Base-by-base conservation (phyloP, 78 protist species). In the Dictyostelium purpureum region DNA sequence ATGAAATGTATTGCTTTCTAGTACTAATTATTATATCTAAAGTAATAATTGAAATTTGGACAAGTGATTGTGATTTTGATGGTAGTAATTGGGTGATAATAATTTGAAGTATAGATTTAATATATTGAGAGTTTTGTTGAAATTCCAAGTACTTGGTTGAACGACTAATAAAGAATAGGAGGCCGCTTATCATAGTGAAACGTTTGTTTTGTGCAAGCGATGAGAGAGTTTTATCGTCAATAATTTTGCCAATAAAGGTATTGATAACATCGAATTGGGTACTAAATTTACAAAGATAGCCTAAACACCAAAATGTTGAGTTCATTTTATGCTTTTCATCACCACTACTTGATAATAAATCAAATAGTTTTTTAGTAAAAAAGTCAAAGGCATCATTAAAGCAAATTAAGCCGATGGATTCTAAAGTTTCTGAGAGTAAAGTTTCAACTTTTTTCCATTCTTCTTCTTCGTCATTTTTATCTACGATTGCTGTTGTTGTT, bases 241-340 rank as follows among this genome's bases (percentile, higher is more conserved):
- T 73, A 2, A 24, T 49, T 28, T 73, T 42, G 28, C 35, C 49
- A 18, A 65, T 35, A 18, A 16, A 19, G 16, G 43, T 14, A 21
- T 9, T 28, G 33, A 43, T 61, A 24, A 38, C 47, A 35, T 79
- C 76, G 10, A 28, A 24, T 61, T 28, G 38, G 43, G 26, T 21
- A 0, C 37, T 14, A 11, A 14, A 18, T 21, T 79, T 61, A 28
- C 67, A 45, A 45, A 69, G 21, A 9, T 51, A 47, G 11, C 77
- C 74, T 26, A 79, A 26, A 45, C 76, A 79, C 88, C 88, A 79
- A 47, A n/a, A 28, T 26, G 18, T 19, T 26, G 88, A 40, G 19
- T 63, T 66, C n/a, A 63, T 33, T 65, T 79, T 79, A 63, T 63
- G 59, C 31, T 61, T 28, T 51, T 28, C 42, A 43, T 43, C 45